Conservation (phyloP, 2,329 filamentous ascomycete genomes). For the Grosmannia penicillata region DNA sequence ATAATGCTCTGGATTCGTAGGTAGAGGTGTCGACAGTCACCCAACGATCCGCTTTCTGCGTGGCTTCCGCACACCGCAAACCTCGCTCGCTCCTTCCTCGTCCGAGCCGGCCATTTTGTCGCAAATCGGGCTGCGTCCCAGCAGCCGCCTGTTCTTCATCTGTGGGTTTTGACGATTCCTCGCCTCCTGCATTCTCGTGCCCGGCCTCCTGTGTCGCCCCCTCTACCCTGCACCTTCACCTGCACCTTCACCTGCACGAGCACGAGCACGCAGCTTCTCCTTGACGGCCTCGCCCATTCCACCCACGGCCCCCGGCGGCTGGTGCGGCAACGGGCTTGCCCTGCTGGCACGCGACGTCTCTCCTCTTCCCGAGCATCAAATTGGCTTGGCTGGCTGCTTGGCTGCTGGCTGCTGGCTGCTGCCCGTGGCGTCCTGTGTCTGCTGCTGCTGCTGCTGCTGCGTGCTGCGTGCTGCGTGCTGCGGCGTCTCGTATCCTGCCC, state of each 20-base stretch:
- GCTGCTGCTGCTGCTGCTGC: too few species aligned
- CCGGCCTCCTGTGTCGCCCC: not conserved
- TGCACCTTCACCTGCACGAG: too few species aligned
- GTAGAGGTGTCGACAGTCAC: too few species aligned
- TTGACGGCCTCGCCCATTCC: not conserved
- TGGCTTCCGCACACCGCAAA: not conserved
- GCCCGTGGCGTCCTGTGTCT: too few species aligned
- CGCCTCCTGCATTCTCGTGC: not conserved
- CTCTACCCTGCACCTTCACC: too few species aligned
- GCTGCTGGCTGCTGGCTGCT: too few species aligned
- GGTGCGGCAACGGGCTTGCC: constrained; percentile 1
- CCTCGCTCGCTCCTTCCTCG: constrained; percentile 7
- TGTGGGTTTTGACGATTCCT: not conserved
- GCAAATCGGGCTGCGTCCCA: constrained; percentile 9
- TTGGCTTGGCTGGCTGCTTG: too few species aligned
- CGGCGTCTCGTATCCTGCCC: too few species aligned
- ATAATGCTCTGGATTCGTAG: too few species aligned
- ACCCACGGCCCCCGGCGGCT: not conserved
- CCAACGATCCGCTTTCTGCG: not conserved
- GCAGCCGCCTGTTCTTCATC: constrained; percentile 3
- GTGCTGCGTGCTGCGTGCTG: too few species aligned
- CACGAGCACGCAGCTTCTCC: not conserved
- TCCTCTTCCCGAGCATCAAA: too few species aligned
- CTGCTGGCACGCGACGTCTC: too few species aligned
- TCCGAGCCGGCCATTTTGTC: constrained; percentile 4